Evolutionary conservation across 768 basidiomycete genomes (phyloP).

Genomic region (Cystofilobasidium macerans): DNA sequence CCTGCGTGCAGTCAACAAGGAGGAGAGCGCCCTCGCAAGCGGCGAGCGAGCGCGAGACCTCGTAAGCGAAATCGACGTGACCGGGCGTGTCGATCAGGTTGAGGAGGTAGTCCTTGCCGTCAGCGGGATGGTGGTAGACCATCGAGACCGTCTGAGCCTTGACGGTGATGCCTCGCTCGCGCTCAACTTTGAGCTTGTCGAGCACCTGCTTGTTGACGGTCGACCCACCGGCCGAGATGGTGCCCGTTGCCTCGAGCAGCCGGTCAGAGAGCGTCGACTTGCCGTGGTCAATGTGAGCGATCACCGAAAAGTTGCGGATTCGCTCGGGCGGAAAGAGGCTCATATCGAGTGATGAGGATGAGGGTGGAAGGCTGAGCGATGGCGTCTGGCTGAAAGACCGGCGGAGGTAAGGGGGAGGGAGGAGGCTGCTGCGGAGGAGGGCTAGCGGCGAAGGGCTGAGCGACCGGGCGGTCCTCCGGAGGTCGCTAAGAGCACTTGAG

Average conservation of each 20-base stretch:
- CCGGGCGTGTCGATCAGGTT: slow-evolving; percentile 97
- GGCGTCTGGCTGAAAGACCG: neutral
- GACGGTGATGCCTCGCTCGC: slow-evolving; percentile 94
- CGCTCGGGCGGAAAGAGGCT: slow-evolving; percentile 38
- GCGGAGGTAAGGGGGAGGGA: neutral
- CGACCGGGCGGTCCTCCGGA: no score
- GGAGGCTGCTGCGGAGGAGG: neutral
- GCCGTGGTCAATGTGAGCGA: slow-evolving; percentile 96
- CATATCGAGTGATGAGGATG: slow-evolving; percentile 30
- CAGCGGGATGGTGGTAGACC: slow-evolving; percentile 48
- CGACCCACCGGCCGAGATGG: slow-evolving; percentile 50
- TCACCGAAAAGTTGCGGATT: slow-evolving; percentile 75
- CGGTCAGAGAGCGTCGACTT: slow-evolving; percentile 90
- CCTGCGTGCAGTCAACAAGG: slow-evolving; percentile 92
- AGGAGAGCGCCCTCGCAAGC: slow-evolving; percentile 81
- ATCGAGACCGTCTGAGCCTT: slow-evolving; percentile 76
- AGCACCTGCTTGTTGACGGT: slow-evolving; percentile 52
- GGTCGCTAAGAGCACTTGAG: no score
- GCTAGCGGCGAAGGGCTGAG: no score
- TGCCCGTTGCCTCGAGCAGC: slow-evolving; percentile 63
- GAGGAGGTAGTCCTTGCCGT: slow-evolving; percentile 56
- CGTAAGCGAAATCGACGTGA: slow-evolving; percentile 97
- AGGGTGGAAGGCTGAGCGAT: neutral
- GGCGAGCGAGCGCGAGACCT: slow-evolving; percentile 81
- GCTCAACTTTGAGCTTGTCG: slow-evolving; percentile 72